Percentiles rank a stretch among this genome's conserved stretches.
Conservation (phyloP, 2,329 filamentous ascomycete genomes). For the Fusarium guadeloupense region DNA sequence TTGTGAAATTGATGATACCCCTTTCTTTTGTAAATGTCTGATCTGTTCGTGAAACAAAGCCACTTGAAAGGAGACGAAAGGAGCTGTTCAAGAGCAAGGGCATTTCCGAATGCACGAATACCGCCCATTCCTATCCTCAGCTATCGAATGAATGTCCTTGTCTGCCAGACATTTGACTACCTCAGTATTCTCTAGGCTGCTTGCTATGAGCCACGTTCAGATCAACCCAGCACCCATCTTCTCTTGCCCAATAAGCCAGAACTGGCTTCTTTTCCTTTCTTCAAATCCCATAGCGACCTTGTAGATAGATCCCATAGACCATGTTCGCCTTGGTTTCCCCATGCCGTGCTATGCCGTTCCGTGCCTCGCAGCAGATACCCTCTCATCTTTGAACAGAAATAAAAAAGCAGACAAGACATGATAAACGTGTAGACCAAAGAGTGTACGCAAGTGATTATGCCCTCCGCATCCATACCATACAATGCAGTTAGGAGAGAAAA, state of each 20-base stretch:
- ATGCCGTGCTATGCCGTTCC: slow-evolving; percentile 17
- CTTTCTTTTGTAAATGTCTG: slow-evolving; percentile 13
- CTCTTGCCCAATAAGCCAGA: background rate
- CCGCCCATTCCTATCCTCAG: slow-evolving; percentile 40
- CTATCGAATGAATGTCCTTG: slow-evolving; percentile 38
- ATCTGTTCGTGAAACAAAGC: background rate
- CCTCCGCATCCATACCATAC: slow-evolving; percentile 25
- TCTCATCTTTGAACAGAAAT: slow-evolving; percentile 36
- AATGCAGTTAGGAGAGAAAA: slow-evolving; percentile 19
- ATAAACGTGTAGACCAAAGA: slow-evolving; percentile 21
- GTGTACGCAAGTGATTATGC: slow-evolving; percentile 30
- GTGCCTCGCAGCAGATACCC: slow-evolving; percentile 42
- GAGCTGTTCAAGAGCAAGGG: slow-evolving; percentile 33
- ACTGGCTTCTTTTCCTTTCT: background rate
- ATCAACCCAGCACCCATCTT: background rate
- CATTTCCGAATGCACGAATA: slow-evolving; percentile 42
- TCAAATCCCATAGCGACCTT: slow-evolving; percentile 1
- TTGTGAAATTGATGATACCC: slow-evolving; percentile 36
- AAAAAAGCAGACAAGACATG: slow-evolving; percentile 14
- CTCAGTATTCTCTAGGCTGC: slow-evolving; percentile 1
- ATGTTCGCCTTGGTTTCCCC: slow-evolving; percentile 2
- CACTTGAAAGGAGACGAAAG: background rate
- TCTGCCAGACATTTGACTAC: slow-evolving; percentile 13
- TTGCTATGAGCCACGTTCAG: background rate
- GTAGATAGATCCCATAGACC: background rate